Percentiles rank a stretch among this genome's conserved stretches.
These are phyloP conservation scores for Naganishia cerealis DNA, from an alignment of 1,284 basidiomycete genomes.

Conservation along the genomic window DNA sequence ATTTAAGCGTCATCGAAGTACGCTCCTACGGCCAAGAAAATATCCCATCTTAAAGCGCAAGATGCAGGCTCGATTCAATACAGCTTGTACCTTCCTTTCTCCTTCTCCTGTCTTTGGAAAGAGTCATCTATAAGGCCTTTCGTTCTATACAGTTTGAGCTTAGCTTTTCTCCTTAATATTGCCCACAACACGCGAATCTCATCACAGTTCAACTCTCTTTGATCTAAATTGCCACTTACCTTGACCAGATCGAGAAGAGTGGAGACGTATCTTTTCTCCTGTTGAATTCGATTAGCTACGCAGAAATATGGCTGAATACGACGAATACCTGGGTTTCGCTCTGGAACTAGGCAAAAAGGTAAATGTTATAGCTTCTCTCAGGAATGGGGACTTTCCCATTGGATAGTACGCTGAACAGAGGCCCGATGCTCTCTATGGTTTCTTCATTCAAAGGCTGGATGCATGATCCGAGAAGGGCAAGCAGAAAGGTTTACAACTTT, in stretches of 20 bases:
- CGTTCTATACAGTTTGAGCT: neutral
- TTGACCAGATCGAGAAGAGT: no score
- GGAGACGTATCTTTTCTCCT: no score
- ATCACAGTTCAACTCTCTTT: neutral
- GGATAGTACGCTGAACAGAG: neutral
- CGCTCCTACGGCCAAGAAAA: no score
- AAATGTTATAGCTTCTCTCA: neutral
- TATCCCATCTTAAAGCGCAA: no score
- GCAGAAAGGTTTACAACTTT: conserved; percentile 24
- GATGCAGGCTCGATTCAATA: no score
- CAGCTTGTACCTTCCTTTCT: neutral
- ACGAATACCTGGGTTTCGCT: conserved; percentile 31
- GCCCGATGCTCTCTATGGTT: neutral
- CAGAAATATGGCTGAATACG: conserved; percentile 22
- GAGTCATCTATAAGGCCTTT: neutral
- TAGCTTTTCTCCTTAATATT: neutral
- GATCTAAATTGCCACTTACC: neutral
- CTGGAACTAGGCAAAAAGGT: conserved; percentile 30
- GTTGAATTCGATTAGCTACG: no score
- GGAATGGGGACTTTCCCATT: neutral
- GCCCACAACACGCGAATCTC: no score
- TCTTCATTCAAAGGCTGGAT: no score
- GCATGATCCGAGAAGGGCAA: conserved; percentile 32
- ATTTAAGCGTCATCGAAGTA: no score
- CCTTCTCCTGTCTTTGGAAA: neutral